Conservation (phyloP, 345 rosid species). For the Cardamine resedifolia region DNA sequence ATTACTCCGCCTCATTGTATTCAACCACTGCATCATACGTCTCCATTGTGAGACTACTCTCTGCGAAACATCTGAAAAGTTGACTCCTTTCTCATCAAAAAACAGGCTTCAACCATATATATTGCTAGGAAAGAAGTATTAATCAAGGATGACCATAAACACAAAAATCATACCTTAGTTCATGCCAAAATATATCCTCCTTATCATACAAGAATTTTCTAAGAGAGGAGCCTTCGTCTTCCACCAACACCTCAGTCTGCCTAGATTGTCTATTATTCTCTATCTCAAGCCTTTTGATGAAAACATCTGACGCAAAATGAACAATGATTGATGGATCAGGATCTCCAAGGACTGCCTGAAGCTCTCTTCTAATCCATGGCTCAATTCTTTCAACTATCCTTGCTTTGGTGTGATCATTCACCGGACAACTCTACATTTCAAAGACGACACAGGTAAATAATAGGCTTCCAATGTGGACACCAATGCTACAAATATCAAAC, state of each 20-base stretch:
- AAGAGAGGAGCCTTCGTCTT: conserved; percentile 45
- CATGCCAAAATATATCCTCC: conserved; percentile 69
- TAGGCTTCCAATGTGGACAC: not conserved
- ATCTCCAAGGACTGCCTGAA: conserved; percentile 63
- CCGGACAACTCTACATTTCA: conserved; percentile 30
- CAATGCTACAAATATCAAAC: not conserved
- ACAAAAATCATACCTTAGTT: conserved; percentile 48
- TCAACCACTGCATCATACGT: conserved; percentile 65
- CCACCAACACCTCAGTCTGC: conserved; percentile 25
- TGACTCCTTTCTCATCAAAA: conserved; percentile 14
- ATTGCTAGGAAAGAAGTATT: not conserved
- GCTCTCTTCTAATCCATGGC: conserved; percentile 81
- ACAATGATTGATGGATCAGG: conserved; percentile 68
- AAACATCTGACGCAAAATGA: conserved; percentile 62
- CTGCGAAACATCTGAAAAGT: conserved; percentile 59
- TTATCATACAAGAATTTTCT: conserved; percentile 38
- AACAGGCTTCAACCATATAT: conserved; percentile 1
- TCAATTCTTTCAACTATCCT: conserved; percentile 45
- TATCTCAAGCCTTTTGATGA: conserved; percentile 48
- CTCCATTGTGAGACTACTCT: conserved; percentile 59
- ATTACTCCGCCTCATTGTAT: conserved; percentile 40
- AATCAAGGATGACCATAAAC: not conserved
- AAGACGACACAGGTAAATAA: not conserved
- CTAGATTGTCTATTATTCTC: conserved; percentile 26
- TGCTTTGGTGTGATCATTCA: conserved; percentile 41